phyloP scores from a whole-genome alignment of 164 flowering plant genomes.

The Vitis vinifera region DNA sequence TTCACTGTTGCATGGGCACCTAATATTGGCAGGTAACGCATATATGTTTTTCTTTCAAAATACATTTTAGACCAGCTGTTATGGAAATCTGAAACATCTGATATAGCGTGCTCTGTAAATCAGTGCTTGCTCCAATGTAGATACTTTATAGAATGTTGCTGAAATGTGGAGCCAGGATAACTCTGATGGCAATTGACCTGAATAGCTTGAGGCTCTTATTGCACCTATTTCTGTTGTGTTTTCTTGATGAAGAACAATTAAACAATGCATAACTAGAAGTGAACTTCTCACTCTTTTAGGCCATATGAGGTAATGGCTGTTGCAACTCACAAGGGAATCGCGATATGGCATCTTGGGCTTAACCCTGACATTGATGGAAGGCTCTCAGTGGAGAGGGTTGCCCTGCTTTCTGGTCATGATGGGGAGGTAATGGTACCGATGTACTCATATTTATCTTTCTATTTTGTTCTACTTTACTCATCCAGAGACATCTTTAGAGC shows the following conservation, averaged over 20 bases:
- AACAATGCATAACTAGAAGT: not conserved
- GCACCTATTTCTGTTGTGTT: not conserved
- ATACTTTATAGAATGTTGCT: too few relatives aligned
- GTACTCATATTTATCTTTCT: too few relatives aligned
- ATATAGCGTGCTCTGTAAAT: too few relatives aligned
- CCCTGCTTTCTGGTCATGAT: slow-evolving; percentile 74
- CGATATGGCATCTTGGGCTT: slow-evolving; percentile 85
- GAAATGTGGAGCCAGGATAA: too few relatives aligned
- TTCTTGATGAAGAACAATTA: not conserved
- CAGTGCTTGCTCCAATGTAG: too few relatives aligned
- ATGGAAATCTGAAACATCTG: too few relatives aligned
- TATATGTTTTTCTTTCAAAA: not conserved
- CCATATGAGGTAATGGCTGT: slow-evolving; percentile 88
- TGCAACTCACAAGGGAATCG: slow-evolving; percentile 80
- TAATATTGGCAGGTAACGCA: slow-evolving; percentile 80
- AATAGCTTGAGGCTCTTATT: too few relatives aligned
- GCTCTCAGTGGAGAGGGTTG: slow-evolving; percentile 73
- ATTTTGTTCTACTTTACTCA: too few relatives aligned
- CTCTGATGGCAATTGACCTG: too few relatives aligned
- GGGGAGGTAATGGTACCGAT: slow-evolving; percentile 58
- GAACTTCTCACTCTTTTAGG: slow-evolving; percentile 34
- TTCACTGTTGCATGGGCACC: slow-evolving; percentile 93
- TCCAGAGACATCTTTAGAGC: too few relatives aligned
- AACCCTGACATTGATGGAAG: slow-evolving; percentile 75
- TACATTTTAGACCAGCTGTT: too few relatives aligned